Evolutionary conservation across 768 basidiomycete genomes (phyloP).

Genomic region (Dioszegia crocea): DNA sequence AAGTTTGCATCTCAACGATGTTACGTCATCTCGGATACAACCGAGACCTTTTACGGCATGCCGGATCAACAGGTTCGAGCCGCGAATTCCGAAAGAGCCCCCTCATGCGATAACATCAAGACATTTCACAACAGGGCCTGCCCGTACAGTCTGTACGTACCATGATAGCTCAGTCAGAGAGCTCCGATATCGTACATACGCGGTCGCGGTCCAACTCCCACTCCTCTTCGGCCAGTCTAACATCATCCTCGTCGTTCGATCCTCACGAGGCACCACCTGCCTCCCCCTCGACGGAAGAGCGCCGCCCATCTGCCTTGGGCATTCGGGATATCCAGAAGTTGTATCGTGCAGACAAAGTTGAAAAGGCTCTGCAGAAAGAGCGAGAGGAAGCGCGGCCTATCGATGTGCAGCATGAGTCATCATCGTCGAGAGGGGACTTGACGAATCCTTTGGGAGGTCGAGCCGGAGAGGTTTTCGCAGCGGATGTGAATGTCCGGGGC

Average conservation of each 20-base stretch:
- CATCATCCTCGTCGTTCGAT: conserved; percentile 5
- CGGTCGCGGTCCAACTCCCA: background rate
- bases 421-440: background rate
- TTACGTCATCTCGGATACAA: background rate
- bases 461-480: conserved; percentile 23
- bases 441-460: background rate
- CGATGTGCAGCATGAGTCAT: background rate
- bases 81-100: too few species aligned
- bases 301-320: conserved; percentile 4
- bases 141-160: too few species aligned
- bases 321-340: background rate
- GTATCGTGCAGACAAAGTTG: background rate
- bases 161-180: too few species aligned
- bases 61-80: too few species aligned
- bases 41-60: background rate
- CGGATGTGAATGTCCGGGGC: conserved; percentile 37
- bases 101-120: too few species aligned
- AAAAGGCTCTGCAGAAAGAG: background rate
- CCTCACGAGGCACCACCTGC: background rate
- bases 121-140: too few species aligned
- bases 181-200: too few species aligned
- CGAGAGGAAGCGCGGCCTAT: background rate
- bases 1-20: background rate
- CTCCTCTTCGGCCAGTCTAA: conserved; percentile 2
- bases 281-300: background rate